Percentiles rank a stretch among this genome's conserved stretches.
phyloP scores from a whole-genome alignment of 1,284 basidiomycete species.

The Veloboletus limbatus region DNA sequence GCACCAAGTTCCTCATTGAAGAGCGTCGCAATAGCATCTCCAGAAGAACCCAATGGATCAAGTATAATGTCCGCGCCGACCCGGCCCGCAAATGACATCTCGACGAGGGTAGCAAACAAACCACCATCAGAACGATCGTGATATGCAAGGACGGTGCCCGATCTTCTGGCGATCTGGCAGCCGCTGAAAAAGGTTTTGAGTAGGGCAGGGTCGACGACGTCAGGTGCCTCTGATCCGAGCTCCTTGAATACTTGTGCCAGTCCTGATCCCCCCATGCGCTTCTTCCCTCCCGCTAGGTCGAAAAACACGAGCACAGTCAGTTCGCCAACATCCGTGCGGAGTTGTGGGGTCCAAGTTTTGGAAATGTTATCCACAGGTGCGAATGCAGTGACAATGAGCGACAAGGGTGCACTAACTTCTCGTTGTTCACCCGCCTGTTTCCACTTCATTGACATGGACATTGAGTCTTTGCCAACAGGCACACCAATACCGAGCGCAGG shows the following conservation, averaged over 20 bases:
- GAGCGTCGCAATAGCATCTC: conserved; percentile 65
- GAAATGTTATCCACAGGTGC: conserved; percentile 80
- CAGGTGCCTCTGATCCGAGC: conserved; percentile 84
- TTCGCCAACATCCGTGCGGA: conserved; percentile 64
- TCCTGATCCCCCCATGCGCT: conserved; percentile 91
- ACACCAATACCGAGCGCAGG: conserved; percentile 93
- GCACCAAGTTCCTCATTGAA: conserved; percentile 98
- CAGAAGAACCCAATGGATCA: conserved; percentile 50
- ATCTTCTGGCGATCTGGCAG: conserved; percentile 65
- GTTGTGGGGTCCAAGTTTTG: conserved; percentile 90
- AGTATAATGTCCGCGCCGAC: conserved; percentile 73
- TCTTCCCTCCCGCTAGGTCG: conserved; percentile 83
- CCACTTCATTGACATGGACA: conserved; percentile 99
- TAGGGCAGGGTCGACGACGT: conserved; percentile 77
- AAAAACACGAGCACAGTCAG: conserved; percentile 83
- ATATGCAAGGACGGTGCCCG: conserved; percentile 83
- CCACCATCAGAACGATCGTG: conserved; percentile 99
- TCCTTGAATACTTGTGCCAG: conserved; percentile 95
- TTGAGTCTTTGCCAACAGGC: conserved; percentile 98
- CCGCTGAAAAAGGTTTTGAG: conserved; percentile 84
- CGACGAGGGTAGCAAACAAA: conserved; percentile 86
- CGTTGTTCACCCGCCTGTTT: conserved; percentile 60
- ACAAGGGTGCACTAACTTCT: conserved; percentile 88
- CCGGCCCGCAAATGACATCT: conserved; percentile 95
- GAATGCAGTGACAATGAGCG: conserved; percentile 94